phyloP scores from a whole-genome alignment of 192 early-diverging fungal genomes.

The Obelidium mucronatum region DNA sequence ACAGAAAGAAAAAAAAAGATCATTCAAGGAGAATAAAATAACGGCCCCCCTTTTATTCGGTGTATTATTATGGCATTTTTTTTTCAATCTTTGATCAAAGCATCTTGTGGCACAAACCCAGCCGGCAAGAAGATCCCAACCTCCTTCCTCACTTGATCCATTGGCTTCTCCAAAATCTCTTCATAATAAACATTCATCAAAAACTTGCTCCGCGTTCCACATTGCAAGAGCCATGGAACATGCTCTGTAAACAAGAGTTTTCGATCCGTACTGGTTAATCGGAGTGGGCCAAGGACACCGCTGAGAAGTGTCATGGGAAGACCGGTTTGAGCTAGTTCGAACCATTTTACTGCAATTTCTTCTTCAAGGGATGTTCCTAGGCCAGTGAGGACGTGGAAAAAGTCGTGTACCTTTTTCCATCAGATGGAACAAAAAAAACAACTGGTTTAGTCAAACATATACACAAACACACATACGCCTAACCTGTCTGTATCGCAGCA shows the following conservation, averaged over 20 bases:
- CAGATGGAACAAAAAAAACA: not conserved
- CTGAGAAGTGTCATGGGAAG: constrained; percentile 88
- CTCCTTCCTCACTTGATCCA: constrained; percentile 15
- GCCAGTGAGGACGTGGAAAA: constrained; percentile 90
- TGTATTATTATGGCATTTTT: no score
- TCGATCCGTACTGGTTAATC: constrained; percentile 67
- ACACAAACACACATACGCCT: constrained; percentile 66
- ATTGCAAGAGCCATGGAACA: constrained; percentile 94
- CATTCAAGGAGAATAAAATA: no score
- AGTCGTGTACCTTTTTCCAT: constrained; percentile 80
- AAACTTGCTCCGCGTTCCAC: constrained; percentile 73
- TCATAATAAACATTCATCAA: constrained; percentile 93
- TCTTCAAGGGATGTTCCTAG: constrained; percentile 82
- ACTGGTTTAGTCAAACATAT: not conserved
- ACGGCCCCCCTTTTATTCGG: no score
- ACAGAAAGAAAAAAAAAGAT: no score
- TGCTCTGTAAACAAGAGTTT: constrained; percentile 69
- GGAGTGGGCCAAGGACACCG: constrained; percentile 82
- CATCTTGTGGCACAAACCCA: constrained; percentile 27
- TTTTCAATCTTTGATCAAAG: constrained; percentile 28
- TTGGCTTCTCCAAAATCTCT: constrained; percentile 70
- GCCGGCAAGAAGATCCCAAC: constrained; percentile 29
- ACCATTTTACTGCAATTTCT: constrained; percentile 95
- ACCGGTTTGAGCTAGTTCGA: constrained; percentile 91
- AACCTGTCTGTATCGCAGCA: constrained; percentile 92